Base-by-base conservation (phyloP, 2,329 filamentous ascomycete species). In the Hysterium pulicare region DNA sequence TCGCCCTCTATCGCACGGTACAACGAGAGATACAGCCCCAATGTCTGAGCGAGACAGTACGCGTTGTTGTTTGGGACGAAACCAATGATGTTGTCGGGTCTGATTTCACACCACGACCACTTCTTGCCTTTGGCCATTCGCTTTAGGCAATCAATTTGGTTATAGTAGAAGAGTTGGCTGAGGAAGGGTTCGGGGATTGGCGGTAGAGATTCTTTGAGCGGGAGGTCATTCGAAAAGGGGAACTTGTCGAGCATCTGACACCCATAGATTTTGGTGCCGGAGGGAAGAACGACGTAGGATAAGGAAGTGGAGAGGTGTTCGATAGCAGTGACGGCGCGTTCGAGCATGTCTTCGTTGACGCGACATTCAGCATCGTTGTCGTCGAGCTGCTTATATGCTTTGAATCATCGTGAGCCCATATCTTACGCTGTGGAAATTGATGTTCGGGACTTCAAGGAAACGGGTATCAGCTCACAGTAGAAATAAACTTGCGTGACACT, bases 401-500 rank as follows among this genome's bases (percentile, higher is more conserved):
- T n/a, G n/a, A n/a, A n/a, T n/a, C n/a, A n/a, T n/a, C n/a, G n/a
- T n/a, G n/a, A n/a, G 17, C 8, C 10, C n/a, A 9, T 16, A n/a
- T n/a, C n/a, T n/a, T n/a, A n/a, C n/a, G n/a, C n/a, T n/a, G n/a
- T n/a, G n/a, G n/a, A n/a, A n/a, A n/a, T n/a, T n/a, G n/a, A n/a
- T n/a, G n/a, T n/a, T n/a, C n/a, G n/a, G n/a, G n/a, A n/a, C n/a
- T n/a, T n/a, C n/a, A n/a, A n/a, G n/a, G n/a, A n/a, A n/a, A n/a
- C n/a, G n/a, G n/a, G n/a, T n/a, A n/a, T n/a, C n/a, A 31, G 4
- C 3, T 21, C 10, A 40, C 28, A 61, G 31, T 68, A 63, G 36
- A 70, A 70, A 48, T 64, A 72, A 2, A 71, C 59, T 44, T 71
- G 67, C 0, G 68, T 66, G 1, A 71, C 62, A 5, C 48, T 66